phyloP scores from a whole-genome alignment of 345 rosid species.

The Citrus reticulata region DNA sequence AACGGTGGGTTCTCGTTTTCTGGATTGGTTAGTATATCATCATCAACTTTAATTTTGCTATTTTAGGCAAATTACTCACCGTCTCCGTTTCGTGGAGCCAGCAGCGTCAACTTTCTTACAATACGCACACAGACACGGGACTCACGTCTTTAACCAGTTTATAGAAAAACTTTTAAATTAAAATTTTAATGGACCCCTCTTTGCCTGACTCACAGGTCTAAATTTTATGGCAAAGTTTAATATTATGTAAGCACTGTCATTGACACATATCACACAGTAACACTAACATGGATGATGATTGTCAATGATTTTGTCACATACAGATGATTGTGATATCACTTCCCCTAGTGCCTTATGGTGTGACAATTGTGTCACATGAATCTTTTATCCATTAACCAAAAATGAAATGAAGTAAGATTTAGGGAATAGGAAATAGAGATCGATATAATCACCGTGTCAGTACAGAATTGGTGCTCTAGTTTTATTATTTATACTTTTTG shows the following conservation, averaged over 20 bases:
- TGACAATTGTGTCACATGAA: not conserved
- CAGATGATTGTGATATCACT: not conserved
- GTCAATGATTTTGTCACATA: not conserved
- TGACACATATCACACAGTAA: not conserved
- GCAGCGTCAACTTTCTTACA: not conserved
- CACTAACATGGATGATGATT: not conserved
- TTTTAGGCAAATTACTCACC: slow-evolving; percentile 3
- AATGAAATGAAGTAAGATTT: not conserved
- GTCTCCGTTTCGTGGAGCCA: not conserved
- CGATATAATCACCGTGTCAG: not conserved
- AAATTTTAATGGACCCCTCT: not conserved
- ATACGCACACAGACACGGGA: not conserved
- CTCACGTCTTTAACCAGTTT: not conserved
- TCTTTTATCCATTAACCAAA: not conserved
- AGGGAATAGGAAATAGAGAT: not conserved
- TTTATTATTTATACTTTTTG: not conserved
- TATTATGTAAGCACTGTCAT: not conserved
- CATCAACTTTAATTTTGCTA: not conserved
- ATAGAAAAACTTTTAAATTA: not conserved
- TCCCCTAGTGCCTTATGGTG: too few relatives aligned
- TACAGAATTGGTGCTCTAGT: not conserved
- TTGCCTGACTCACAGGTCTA: not conserved
- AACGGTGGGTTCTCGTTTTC: not conserved
- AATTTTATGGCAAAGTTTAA: not conserved
- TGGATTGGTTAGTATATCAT: not conserved